Evolutionary conservation across 2,329 filamentous ascomycete genomes (phyloP), one percentile per base, ranked within the genome.

Genomic region (Fusarium dimerum): DNA sequence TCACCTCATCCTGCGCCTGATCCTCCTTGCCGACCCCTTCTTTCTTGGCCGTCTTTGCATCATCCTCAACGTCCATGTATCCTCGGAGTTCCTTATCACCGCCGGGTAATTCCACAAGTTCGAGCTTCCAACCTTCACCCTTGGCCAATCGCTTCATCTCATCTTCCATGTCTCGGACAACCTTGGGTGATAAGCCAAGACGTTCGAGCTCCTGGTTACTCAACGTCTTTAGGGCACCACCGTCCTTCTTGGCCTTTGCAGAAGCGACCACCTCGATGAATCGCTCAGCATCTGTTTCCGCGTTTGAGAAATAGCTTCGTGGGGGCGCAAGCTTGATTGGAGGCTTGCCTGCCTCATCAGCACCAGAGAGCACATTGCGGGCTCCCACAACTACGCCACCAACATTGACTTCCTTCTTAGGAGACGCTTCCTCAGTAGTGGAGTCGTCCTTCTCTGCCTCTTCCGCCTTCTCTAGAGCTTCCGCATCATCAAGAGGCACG

Each of bases 41-140:
- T 30, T 57, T 64, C 54, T 61, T 52, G 30, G 60, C 54, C 50
- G 55, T 46, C 38, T 56, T 56, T 45, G 62, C 58, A 9, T 74
- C 69, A 10, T 78, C 76, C 1, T 82, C 77, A 2, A 82, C 79
- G 29, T 87, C 85, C 15, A 93, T 80, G 40, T 89, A 83, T 1
- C 87, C 89, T 42, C 87, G 76, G 40, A 93, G 82, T 66, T 91
- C 87, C 55, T 73, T 66, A 5, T 78, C 74, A 18, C 82, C 79
- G 2, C 56, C 61, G 1, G 86, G 82, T 11, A 84, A 78, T 64
- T 94, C 88, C 1, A 94, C 83, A 13, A 94, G 78, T 70, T 94
- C 89, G 53, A 96, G 75, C 63, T 86, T 88, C 91, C 92, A 96
- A 15, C 85, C 84, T 59, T 85, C 82, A 8, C 87, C 84, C 3